These are phyloP conservation scores for Talaromyces pinophilus DNA, from an alignment of 2,329 filamentous ascomycete species.

Conservation along the genomic window DNA sequence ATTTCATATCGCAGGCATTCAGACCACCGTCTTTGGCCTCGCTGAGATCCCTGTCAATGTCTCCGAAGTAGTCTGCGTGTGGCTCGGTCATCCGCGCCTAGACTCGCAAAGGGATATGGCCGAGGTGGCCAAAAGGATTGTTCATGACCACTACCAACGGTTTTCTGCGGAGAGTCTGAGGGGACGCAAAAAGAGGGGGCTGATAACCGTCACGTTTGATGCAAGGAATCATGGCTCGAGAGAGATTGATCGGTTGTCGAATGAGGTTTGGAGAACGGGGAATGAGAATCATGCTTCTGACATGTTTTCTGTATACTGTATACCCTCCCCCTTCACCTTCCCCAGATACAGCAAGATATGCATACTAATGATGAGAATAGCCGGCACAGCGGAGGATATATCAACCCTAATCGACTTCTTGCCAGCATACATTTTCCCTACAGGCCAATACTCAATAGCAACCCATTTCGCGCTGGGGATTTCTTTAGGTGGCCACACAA, in stretches of 20 bases:
- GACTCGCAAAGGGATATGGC: constrained; percentile 72
- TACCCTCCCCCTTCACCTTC: constrained; percentile 31
- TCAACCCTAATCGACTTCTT: constrained; percentile 74
- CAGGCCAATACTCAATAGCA: constrained; percentile 48
- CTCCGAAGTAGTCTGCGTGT: constrained; percentile 71
- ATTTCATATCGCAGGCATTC: constrained; percentile 73
- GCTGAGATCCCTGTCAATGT: constrained; percentile 65
- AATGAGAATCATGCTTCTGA: constrained; percentile 84
- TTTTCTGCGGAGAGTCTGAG: constrained; percentile 21
- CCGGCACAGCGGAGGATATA: constrained; percentile 73
- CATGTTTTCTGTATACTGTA: constrained; percentile 78
- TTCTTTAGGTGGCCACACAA: constrained; percentile 81
- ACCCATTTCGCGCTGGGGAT: constrained; percentile 78
- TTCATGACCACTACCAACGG: constrained; percentile 58
- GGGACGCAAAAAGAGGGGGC: constrained; percentile 43
- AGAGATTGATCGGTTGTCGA: constrained; percentile 65
- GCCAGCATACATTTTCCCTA: constrained; percentile 70
- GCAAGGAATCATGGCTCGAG: constrained; percentile 88
- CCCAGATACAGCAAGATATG: background rate
- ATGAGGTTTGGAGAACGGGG: constrained; percentile 75
- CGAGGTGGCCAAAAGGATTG: constrained; percentile 66
- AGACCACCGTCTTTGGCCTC: constrained; percentile 78
- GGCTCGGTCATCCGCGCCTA: constrained; percentile 82
- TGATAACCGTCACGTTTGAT: constrained; percentile 85
- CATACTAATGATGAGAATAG: constrained; percentile 30